phyloP scores from a whole-genome alignment of 495 filamentous ascomycete genomes.

The Saxophila tyrrhenica region DNA sequence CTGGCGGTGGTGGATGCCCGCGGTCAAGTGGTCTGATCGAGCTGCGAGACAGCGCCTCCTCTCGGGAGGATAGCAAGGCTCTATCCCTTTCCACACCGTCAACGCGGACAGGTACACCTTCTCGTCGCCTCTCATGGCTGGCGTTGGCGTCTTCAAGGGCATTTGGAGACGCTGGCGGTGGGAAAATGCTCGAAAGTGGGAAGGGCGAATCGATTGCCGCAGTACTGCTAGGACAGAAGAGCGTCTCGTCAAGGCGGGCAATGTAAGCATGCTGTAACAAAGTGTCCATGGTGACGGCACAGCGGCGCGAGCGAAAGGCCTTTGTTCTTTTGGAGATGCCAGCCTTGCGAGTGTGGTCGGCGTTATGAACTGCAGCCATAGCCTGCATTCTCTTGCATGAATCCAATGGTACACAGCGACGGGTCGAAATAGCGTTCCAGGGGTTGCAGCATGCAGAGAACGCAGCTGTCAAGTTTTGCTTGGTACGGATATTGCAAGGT shows the following conservation, averaged over 20 bases:
- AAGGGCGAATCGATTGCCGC: neutral
- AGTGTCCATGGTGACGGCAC: neutral
- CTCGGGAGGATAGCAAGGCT: too few species aligned
- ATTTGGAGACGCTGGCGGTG: too few species aligned
- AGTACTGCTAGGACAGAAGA: conserved; percentile 8
- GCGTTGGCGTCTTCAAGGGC: too few species aligned
- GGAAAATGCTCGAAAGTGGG: neutral
- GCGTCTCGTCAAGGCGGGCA: conserved; percentile 13
- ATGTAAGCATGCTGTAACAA: conserved; percentile 6
- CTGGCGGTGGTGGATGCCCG: too few species aligned
- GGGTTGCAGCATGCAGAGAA: neutral
- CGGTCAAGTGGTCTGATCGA: too few species aligned
- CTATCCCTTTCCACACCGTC: too few species aligned
- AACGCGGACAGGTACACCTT: too few species aligned
- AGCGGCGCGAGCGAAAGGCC: neutral
- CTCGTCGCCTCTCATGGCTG: too few species aligned
- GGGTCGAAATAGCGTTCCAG: neutral
- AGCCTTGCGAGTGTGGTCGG: conserved; percentile 3
- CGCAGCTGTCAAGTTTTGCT: conserved; percentile 1
- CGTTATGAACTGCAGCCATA: conserved; percentile 5
- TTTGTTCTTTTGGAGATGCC: neutral
- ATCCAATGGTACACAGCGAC: neutral
- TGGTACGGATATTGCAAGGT: neutral
- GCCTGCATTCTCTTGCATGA: neutral
- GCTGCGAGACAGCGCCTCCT: too few species aligned